Conservation (phyloP, 2,329 filamentous ascomycete species). For the Fusarium sp. region DNA sequence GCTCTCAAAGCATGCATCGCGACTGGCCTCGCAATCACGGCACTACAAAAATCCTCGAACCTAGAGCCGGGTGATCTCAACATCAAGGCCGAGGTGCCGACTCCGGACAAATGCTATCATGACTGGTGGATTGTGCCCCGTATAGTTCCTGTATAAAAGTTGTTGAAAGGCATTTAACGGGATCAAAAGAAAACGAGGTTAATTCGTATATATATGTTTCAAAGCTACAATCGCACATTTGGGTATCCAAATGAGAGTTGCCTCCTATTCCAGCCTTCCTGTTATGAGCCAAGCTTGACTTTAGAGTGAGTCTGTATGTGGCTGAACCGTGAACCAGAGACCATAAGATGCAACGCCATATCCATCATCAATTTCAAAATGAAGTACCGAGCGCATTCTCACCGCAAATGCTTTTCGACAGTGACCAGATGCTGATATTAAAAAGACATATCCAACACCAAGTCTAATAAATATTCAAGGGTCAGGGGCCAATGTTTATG, state of each 20-base stretch:
- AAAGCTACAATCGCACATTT: conserved; percentile 38
- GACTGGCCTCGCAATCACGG: conserved; percentile 71
- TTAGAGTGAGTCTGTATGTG: conserved; percentile 7
- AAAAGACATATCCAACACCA: conserved; percentile 10
- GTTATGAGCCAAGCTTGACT: conserved; percentile 8
- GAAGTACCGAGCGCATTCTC: conserved; percentile 24
- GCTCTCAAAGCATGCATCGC: conserved; percentile 77
- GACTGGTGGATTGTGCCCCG: conserved; percentile 73
- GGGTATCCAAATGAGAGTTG: conserved; percentile 44
- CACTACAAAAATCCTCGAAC: conserved; percentile 66
- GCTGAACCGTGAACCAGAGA: conserved; percentile 8
- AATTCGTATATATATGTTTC: conserved; percentile 31
- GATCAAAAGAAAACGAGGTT: conserved; percentile 14
- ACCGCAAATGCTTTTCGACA: conserved; percentile 29
- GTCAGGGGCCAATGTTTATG: conserved; percentile 7
- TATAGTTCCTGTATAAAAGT: conserved; percentile 47
- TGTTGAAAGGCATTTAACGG: neutral
- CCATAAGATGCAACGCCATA: conserved; percentile 30
- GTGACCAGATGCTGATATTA: conserved; percentile 15
- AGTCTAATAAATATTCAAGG: conserved; percentile 14
- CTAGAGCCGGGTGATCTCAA: conserved; percentile 49
- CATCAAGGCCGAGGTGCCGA: conserved; percentile 64
- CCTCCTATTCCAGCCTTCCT: conserved; percentile 21
- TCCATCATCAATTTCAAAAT: conserved; percentile 22
- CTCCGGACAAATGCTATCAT: conserved; percentile 66